Base-by-base conservation (phyloP, 148 eudicot species). In the Hydrangea macrophylla region DNA sequence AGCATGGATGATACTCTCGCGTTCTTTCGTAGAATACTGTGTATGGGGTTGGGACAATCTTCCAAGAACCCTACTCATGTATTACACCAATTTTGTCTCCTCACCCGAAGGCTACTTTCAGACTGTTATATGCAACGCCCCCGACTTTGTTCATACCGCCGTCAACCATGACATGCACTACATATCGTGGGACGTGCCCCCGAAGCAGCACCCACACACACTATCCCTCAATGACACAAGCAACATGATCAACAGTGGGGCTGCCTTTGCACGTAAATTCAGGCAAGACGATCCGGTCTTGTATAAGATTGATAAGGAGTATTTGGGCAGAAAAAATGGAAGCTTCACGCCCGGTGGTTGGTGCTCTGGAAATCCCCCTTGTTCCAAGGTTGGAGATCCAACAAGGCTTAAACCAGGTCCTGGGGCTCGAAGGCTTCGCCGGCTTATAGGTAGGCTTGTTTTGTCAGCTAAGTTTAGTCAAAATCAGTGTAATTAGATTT, bases 21-120 rank as follows among this genome's bases (percentile, higher is more conserved):
- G 87, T 25, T 70, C 87, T 13, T 92, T 92, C 53, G 89, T 92
- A 13, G 97, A 92, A 60, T 87, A 85, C 77, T 62, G 76, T 7
- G 78, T 87, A 45, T 87, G 89, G 92, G 97, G 97, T 23, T 92
- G 96, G 96, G 97, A 92, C 45, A 92, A 92, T 61, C 84, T 92
- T 66, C 97, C 97, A 1, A 79, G 97, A 72, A 85, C 85, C 51
- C 63, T 89, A 20, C 90, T 92, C 25, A 89, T 92, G 97, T 92
- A 92, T 77, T 85, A 92, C 74, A 28, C 97, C 27, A 92, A 92
- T 78, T 89, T 92, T 55, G 75, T 87, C 57, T 92, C 97, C 35
- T 87, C 97, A 9, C 97, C 97, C 0, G 97, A 92, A 78, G 82
- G 83, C 76, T 92, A 92, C 69, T 92, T 92, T 54, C 97, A 92